phyloP scores from a whole-genome alignment of 495 filamentous ascomycete species.

The Trypethelium eluteriae region DNA sequence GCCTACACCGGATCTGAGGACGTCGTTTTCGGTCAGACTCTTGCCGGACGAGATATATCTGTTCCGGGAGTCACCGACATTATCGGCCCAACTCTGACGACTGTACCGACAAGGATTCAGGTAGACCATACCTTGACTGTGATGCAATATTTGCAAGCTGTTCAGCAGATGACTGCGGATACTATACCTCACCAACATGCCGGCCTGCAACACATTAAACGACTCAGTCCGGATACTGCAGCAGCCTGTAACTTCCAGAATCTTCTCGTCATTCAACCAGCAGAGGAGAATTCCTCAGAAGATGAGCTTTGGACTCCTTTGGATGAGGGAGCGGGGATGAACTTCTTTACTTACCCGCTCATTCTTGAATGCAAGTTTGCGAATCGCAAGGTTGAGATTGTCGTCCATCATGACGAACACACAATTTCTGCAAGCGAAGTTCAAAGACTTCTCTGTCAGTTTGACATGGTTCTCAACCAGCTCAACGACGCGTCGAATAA shows the following conservation, averaged over 20 bases:
- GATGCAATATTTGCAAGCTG: conserved; percentile 37
- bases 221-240: conserved; percentile 52
- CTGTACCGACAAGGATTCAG: conserved; percentile 46
- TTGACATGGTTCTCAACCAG: conserved; percentile 19
- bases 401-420: conserved; percentile 22
- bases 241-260: conserved; percentile 60
- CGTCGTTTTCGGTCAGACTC: conserved; percentile 66
- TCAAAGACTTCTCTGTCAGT: conserved; percentile 22
- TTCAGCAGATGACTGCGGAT: conserved; percentile 40
- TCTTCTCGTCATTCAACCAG: conserved; percentile 49
- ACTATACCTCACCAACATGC: conserved; percentile 47
- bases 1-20: conserved; percentile 57
- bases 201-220: conserved; percentile 60
- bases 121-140: conserved; percentile 37
- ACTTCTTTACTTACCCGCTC: conserved; percentile 28
- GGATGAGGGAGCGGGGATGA: conserved; percentile 20
- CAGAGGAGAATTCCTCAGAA: conserved; percentile 14
- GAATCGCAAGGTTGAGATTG: conserved; percentile 17
- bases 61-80: conserved; percentile 59
- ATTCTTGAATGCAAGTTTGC: conserved; percentile 23
- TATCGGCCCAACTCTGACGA: conserved; percentile 63
- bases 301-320: conserved; percentile 27
- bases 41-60: conserved; percentile 64
- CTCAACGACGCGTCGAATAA: conserved; percentile 13
- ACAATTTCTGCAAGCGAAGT: conserved; percentile 19